phyloP scores from a whole-genome alignment of 169 alveolate species.

The Cryptosporidium andersoni region DNA sequence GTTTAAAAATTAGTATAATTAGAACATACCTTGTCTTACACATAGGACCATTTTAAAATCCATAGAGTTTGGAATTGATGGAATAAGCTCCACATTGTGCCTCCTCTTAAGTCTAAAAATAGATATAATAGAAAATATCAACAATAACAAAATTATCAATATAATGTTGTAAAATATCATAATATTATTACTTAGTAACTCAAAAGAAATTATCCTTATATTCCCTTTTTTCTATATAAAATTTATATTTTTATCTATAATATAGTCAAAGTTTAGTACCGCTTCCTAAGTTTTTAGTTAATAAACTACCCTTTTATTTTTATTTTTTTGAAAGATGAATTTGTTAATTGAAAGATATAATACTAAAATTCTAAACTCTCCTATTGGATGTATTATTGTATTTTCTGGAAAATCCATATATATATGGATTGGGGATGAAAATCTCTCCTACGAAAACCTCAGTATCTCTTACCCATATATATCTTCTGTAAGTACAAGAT shows the following conservation, averaged over 20 bases:
- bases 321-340: constrained; percentile 7
- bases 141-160: background rate
- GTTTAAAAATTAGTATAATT: background rate
- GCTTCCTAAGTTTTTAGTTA: constrained; percentile 3
- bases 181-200: constrained; percentile 13
- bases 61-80: background rate
- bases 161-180: constrained; percentile 7
- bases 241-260: background rate
- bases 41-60: constrained; percentile 49
- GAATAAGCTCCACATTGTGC: background rate
- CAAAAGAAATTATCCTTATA: constrained; percentile 15
- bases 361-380: background rate
- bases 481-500: no score
- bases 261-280: constrained; percentile 3
- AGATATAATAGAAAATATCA: background rate
- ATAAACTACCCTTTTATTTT: background rate
- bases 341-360: constrained; percentile 6
- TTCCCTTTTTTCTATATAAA: background rate
- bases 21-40: constrained; percentile 57
- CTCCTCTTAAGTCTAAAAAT: background rate
- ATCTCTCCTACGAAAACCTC: background rate
- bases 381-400: background rate
- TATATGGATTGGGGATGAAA: constrained; percentile 45
- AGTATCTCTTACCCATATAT: background rate
- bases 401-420: constrained; percentile 51